phyloP scores from a whole-genome alignment of 2,329 filamentous ascomycete genomes.

The Bipolaris bicolor region DNA sequence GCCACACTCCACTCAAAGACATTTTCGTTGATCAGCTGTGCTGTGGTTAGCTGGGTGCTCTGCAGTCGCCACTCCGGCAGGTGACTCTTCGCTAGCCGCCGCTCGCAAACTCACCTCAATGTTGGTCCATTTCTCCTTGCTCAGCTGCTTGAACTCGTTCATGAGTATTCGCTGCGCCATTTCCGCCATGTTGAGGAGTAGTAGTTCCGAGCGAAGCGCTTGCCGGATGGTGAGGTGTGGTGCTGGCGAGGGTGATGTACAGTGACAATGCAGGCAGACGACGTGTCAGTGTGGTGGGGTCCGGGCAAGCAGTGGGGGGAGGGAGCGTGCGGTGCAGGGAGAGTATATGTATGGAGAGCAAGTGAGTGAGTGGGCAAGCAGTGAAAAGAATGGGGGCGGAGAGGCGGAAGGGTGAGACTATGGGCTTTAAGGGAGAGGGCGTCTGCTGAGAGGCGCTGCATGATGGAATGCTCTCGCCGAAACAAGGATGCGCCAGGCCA shows the following conservation, averaged over 20 bases:
- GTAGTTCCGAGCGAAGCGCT: slow-evolving; percentile 4
- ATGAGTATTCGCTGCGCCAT: slow-evolving; percentile 80
- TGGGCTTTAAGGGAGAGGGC: slow-evolving; percentile 16
- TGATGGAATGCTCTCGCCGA: slow-evolving; percentile 32
- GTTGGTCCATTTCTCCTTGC: slow-evolving; percentile 92
- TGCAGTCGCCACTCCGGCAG: slow-evolving; percentile 15
- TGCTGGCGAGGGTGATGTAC: slow-evolving; percentile 14
- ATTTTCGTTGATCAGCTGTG: slow-evolving; percentile 76
- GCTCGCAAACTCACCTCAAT: slow-evolving; percentile 69
- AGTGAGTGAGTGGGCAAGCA: slow-evolving; percentile 1
- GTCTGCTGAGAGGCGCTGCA: slow-evolving; percentile 17
- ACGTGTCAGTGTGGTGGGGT: slow-evolving; percentile 5
- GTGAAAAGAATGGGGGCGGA: slow-evolving; percentile 4
- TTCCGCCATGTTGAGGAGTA: slow-evolving; percentile 34
- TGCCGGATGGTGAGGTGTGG: slow-evolving; percentile 17
- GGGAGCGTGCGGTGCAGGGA: slow-evolving; percentile 5
- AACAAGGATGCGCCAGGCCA: slow-evolving; percentile 24
- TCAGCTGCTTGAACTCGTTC: slow-evolving; percentile 81
- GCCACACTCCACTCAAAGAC: slow-evolving; percentile 87
- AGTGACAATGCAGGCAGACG: slow-evolving; percentile 10
- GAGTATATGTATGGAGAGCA: neutral
- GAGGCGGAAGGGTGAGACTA: slow-evolving; percentile 17
- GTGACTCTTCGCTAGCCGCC: neutral
- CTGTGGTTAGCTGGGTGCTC: slow-evolving; percentile 32
- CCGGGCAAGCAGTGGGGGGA: slow-evolving; percentile 1